Evolutionary conservation across 495 filamentous ascomycete species (phyloP).

Genomic region (Aspergillus incahuasiensis): DNA sequence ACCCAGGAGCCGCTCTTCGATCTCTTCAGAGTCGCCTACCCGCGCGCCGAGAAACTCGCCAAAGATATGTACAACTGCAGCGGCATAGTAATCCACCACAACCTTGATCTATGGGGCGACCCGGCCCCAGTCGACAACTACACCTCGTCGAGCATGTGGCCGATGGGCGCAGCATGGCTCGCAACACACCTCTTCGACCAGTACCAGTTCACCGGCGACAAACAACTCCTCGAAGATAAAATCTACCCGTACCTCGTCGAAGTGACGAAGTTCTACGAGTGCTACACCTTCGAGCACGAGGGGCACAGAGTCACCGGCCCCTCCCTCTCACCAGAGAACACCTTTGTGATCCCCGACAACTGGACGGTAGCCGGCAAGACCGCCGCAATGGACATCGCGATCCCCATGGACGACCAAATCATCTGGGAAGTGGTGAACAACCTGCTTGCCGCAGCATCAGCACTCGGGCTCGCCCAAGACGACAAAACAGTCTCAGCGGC

Average conservation of each 20-base stretch:
- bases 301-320: slow-evolving; percentile 6
- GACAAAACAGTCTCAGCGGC: background rate
- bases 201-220: slow-evolving; percentile 7
- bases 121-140: slow-evolving; percentile 6
- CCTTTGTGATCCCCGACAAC: background rate
- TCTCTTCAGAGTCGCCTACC: background rate
- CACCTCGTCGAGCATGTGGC: slow-evolving; percentile 9
- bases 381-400: background rate
- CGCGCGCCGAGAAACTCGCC: background rate
- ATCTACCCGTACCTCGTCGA: slow-evolving; percentile 3
- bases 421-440: background rate
- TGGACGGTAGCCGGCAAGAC: background rate
- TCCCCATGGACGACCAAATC: slow-evolving; percentile 8
- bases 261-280: slow-evolving; percentile 3
- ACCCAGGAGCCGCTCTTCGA: slow-evolving; percentile 6
- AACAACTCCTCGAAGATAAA: background rate
- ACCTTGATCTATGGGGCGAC: slow-evolving; percentile 9
- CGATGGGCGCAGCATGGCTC: slow-evolving; percentile 8
- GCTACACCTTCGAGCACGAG: slow-evolving; percentile 5
- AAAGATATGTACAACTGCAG: slow-evolving; percentile 3
- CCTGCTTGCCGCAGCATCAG: background rate
- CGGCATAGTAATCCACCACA: slow-evolving; percentile 6
- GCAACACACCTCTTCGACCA: slow-evolving; percentile 4
- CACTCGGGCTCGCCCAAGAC: background rate
- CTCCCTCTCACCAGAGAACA: slow-evolving; percentile 9